Evolutionary conservation across 805 yeast species (phyloP).

Genomic region (Lachancea quebecensis): DNA sequence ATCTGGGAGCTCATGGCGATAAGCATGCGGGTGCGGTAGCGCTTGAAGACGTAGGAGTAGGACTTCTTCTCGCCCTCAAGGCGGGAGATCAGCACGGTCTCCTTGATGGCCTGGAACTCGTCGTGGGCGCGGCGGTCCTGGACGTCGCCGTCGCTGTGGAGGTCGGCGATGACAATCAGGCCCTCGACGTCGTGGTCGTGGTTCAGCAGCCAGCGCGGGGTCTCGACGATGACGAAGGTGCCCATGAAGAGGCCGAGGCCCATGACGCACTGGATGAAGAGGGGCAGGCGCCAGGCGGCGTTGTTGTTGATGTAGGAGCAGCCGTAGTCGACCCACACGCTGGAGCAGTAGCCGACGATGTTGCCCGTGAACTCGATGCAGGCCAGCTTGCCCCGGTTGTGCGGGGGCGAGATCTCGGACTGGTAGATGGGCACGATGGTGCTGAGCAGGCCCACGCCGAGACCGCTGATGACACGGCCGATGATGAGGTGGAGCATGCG

Average conservation of each 20-base stretch:
- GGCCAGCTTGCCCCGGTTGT: slow-evolving; percentile 76
- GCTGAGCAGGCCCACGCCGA: slow-evolving; percentile 82
- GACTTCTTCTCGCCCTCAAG: slow-evolving; percentile 71
- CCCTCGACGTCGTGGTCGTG: slow-evolving; percentile 80
- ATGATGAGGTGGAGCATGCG: slow-evolving; percentile 52
- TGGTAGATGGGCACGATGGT: slow-evolving; percentile 85
- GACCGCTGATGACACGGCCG: slow-evolving; percentile 72
- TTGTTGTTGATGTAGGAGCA: slow-evolving; percentile 59
- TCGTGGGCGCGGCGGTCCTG: slow-evolving; percentile 59
- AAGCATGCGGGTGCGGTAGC: slow-evolving; percentile 69
- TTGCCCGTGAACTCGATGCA: slow-evolving; percentile 87
- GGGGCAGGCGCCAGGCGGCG: slow-evolving; percentile 72
- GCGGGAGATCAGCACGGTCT: slow-evolving; percentile 65
- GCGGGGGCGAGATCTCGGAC: slow-evolving; percentile 82
- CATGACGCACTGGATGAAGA: slow-evolving; percentile 67
- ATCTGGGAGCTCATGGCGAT: slow-evolving; percentile 88
- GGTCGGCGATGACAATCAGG: slow-evolving; percentile 72
- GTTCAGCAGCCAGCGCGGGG: slow-evolving; percentile 86
- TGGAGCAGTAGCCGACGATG: slow-evolving; percentile 69
- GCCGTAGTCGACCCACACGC: slow-evolving; percentile 80
- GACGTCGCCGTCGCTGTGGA: slow-evolving; percentile 72
- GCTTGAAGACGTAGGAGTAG: slow-evolving; percentile 65
- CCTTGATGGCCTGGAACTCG: slow-evolving; percentile 78
- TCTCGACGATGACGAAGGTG: slow-evolving; percentile 72
- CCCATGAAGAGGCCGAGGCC: slow-evolving; percentile 66